A percentile compares a stretch with the other conserved stretches of the same genome.
Evolutionary conservation across 1,139 yeast species (phyloP).

Genomic region (Saccharomyces hybrid): DNA sequence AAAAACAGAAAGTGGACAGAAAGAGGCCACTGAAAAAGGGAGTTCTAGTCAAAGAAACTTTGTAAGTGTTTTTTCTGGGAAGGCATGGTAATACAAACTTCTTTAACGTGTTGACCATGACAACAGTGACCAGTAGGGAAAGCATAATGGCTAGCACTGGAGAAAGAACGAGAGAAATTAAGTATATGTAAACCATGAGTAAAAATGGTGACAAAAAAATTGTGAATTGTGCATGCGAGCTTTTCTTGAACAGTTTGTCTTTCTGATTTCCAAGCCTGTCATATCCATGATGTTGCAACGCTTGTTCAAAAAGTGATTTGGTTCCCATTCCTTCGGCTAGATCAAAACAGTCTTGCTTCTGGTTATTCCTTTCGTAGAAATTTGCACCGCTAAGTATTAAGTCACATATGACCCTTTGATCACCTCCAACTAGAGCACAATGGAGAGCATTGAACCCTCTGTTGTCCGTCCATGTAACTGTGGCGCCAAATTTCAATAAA

Average conservation of each 20-base stretch:
- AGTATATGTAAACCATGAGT: conserved; percentile 41
- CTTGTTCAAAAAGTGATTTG: conserved; percentile 42
- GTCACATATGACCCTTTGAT: conserved; percentile 32
- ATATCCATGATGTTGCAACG: conserved; percentile 21
- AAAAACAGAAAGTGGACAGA: not conserved
- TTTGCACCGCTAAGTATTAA: conserved; percentile 65
- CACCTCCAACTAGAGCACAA: conserved; percentile 76
- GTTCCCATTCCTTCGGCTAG: conserved; percentile 74
- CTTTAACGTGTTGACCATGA: not conserved
- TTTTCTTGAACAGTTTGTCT: conserved; percentile 32
- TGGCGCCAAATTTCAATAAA: conserved; percentile 64
- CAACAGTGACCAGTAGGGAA: not conserved
- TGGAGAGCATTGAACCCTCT: conserved; percentile 70
- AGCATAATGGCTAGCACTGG: conserved; percentile 20
- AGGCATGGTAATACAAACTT: not conserved
- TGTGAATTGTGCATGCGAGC: conserved; percentile 45
- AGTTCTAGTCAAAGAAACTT: not conserved
- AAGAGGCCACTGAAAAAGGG: not conserved
- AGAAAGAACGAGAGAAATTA: conserved; percentile 27
- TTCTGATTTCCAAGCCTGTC: conserved; percentile 20
- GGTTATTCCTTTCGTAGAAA: conserved; percentile 46
- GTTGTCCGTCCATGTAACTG: conserved; percentile 50
- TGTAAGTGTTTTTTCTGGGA: not conserved
- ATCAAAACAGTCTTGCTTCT: conserved; percentile 53
- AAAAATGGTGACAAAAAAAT: conserved; percentile 58